Evolutionary conservation across 108 stramenopile genomes (phyloP).

Genomic region (Discostella stelligeroides): DNA sequence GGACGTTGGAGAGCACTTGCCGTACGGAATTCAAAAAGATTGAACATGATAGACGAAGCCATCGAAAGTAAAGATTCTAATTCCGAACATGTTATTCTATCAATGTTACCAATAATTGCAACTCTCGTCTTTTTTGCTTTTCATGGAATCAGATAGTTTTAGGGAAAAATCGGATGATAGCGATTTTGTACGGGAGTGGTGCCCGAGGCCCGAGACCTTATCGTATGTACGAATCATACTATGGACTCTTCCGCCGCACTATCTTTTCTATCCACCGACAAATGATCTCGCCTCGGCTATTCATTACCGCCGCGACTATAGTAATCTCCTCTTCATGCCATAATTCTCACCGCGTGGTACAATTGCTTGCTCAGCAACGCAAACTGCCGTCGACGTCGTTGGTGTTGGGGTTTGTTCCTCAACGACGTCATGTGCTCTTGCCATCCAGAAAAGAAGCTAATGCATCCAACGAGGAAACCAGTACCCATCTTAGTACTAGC

Average conservation of each 20-base stretch:
- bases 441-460: background rate
- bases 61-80: no score
- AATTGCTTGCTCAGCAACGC: background rate
- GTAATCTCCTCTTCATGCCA: background rate
- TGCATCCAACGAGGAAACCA: background rate
- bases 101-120: no score
- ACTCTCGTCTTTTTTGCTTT: no score
- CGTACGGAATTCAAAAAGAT: slow-evolving; percentile 52
- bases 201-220: no score
- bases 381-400: background rate
- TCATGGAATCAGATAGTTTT: no score
- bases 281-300: background rate
- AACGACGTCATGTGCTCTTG: background rate
- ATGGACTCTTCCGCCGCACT: no score
- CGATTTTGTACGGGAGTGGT: no score
- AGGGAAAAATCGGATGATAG: no score
- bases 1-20: slow-evolving; percentile 44
- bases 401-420: background rate
- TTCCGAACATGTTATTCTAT: no score
- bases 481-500: background rate
- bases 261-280: background rate
- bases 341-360: background rate
- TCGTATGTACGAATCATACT: no score
- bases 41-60: slow-evolving; percentile 17
- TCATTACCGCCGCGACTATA: background rate